Conservation (phyloP, 2,329 filamentous ascomycete genomes). For the Pseudogymnoascus sp. region DNA sequence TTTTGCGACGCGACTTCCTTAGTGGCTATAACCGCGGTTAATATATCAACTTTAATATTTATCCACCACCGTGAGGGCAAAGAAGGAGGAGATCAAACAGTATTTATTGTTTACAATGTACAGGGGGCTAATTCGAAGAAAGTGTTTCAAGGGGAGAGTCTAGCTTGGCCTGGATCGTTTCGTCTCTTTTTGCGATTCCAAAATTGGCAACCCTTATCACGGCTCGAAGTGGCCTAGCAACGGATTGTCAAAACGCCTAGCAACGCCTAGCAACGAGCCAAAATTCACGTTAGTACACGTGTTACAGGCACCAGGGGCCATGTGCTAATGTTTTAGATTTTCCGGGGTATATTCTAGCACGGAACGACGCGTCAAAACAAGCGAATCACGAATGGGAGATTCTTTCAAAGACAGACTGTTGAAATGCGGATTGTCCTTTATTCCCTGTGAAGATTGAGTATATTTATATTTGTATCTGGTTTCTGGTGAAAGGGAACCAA, state of each 20-base stretch:
- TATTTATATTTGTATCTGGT: background rate
- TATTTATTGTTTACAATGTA: conserved; percentile 10
- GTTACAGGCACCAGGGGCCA: conserved; percentile 9
- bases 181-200: conserved; percentile 7
- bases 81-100: background rate
- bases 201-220: conserved; percentile 7
- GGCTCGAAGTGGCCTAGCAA: conserved; percentile 6
- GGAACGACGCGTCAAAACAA: conserved; percentile 7
- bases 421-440: background rate
- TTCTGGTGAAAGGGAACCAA: background rate
- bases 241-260: background rate
- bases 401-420: background rate
- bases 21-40: conserved; percentile 4
- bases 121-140: conserved; percentile 8
- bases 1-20: conserved; percentile 8
- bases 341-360: conserved; percentile 4
- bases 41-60: conserved; percentile 7
- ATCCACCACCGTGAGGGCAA: background rate
- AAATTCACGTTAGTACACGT: background rate
- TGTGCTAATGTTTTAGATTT: conserved; percentile 8
- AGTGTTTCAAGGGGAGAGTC: conserved; percentile 9
- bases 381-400: background rate
- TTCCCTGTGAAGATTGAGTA: background rate
- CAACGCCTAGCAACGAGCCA: conserved; percentile 8
- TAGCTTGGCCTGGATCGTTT: conserved; percentile 11